A percentile compares a stretch with the other conserved stretches of the same genome.
phyloP scores from a whole-genome alignment of 225 moss, liverwort and hornwort species.

The Antitrichia curtipendula region DNA sequence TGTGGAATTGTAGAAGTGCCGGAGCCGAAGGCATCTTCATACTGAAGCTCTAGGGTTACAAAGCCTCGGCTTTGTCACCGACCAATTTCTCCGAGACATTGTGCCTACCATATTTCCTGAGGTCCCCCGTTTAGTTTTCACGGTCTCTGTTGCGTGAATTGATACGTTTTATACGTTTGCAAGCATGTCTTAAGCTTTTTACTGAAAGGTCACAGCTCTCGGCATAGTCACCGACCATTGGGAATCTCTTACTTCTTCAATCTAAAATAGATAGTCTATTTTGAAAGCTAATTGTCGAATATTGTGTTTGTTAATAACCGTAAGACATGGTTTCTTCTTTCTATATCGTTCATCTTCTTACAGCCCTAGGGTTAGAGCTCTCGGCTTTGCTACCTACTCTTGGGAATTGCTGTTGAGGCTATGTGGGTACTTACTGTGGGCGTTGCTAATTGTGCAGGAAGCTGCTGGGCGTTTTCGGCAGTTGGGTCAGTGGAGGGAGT shows the following conservation, averaged over 20 bases:
- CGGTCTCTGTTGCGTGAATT: neutral
- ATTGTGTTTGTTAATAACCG: neutral
- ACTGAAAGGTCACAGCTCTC: neutral
- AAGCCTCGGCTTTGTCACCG: neutral
- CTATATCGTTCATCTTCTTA: too few species aligned
- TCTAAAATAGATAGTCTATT: neutral
- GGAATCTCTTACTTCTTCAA: neutral
- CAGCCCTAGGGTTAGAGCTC: neutral
- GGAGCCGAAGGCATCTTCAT: too few species aligned
- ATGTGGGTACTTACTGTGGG: neutral
- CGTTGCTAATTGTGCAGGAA: constrained; percentile 25
- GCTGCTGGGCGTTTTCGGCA: constrained; percentile 90
- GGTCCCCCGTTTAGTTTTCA: neutral
- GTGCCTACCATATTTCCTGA: neutral
- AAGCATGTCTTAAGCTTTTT: too few species aligned
- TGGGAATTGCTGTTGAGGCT: neutral
- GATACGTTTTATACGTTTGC: neutral
- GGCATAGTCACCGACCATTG: neutral
- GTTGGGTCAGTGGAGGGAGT: constrained; percentile 71
- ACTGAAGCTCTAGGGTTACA: neutral
- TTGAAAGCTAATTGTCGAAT: neutral
- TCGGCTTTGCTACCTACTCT: neutral
- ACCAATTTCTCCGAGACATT: neutral
- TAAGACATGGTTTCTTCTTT: neutral
- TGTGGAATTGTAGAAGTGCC: neutral